A percentile compares a stretch with the other conserved stretches of the same genome.
phyloP scores from a whole-genome alignment of 139 green algal genomes.

The Asterochloris sp. region DNA sequence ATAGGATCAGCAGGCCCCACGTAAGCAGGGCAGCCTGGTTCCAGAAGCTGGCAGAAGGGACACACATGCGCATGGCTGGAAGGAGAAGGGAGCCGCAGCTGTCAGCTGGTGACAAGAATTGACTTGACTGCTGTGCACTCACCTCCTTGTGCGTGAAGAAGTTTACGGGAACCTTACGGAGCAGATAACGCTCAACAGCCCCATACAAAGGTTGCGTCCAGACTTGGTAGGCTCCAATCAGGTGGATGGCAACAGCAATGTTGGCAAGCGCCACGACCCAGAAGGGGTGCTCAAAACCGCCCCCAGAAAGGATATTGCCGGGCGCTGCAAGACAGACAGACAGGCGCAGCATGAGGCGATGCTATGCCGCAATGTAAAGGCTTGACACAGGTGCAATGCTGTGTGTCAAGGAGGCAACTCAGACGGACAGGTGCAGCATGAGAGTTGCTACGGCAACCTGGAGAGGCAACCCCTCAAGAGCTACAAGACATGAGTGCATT shows the following conservation, averaged over 20 bases:
- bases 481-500: no score
- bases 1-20: background rate
- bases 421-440: background rate
- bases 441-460: no score
- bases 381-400: no score
- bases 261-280: slow-evolving; percentile 47
- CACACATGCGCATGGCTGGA: no score
- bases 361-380: no score
- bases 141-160: slow-evolving; percentile 13
- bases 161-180: background rate
- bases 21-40: no score
- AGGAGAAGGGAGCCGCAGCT: no score
- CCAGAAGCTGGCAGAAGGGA: no score
- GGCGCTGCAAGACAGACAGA: background rate
- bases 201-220: slow-evolving; percentile 11
- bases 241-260: slow-evolving; percentile 38
- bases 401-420: background rate
- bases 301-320: slow-evolving; percentile 10
- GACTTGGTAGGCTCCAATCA: slow-evolving; percentile 32
- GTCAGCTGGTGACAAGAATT: background rate
- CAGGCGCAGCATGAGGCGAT: no score
- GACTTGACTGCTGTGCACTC: background rate
- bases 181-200: background rate
- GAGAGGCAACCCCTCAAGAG: no score
- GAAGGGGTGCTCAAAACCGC: slow-evolving; percentile 20